Percentiles rank a stretch among this genome's conserved stretches.
Conservation (phyloP, 2,329 filamentous ascomycete species). For the Periconia sp. region DNA sequence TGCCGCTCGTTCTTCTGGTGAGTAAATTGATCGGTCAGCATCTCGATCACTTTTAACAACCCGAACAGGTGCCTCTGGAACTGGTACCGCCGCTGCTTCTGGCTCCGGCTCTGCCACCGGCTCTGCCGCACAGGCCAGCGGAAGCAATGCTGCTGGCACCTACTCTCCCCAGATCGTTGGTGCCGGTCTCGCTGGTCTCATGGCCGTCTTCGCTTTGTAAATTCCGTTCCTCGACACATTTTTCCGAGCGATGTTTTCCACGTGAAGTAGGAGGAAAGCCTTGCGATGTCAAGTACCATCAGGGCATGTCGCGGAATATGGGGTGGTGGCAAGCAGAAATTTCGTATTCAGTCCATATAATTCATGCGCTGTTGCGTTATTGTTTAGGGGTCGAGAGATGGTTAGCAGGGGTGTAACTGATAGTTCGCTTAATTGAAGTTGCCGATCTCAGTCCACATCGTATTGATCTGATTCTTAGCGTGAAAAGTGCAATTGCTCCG, state of each 20-base stretch:
- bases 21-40: background rate
- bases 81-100: slow-evolving; percentile 23
- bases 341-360: slow-evolving; percentile 7
- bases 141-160: slow-evolving; percentile 36
- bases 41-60: slow-evolving; percentile 12
- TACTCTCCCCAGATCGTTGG: slow-evolving; percentile 38
- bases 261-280: background rate
- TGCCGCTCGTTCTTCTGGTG: slow-evolving; percentile 10
- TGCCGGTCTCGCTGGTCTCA: slow-evolving; percentile 44
- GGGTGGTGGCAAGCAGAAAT: slow-evolving; percentile 9
- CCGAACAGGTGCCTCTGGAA: slow-evolving; percentile 13
- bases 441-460: slow-evolving; percentile 1
- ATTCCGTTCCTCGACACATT: slow-evolving; percentile 3
- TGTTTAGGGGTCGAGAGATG: background rate
- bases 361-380: slow-evolving; percentile 4
- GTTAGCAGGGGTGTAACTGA: slow-evolving; percentile 1
- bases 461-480: too few relatives aligned
- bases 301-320: slow-evolving; percentile 12
- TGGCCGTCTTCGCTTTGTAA: slow-evolving; percentile 48
- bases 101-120: slow-evolving; percentile 30
- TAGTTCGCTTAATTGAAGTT: slow-evolving; percentile 6
- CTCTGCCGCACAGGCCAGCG: slow-evolving; percentile 21
- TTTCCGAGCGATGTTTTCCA: background rate
- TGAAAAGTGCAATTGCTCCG: too few relatives aligned
- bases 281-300: slow-evolving; percentile 4